These are phyloP conservation scores for Zygosaccharomyces gambellarensis DNA, from an alignment of 805 yeast species.

Conservation along the genomic window DNA sequence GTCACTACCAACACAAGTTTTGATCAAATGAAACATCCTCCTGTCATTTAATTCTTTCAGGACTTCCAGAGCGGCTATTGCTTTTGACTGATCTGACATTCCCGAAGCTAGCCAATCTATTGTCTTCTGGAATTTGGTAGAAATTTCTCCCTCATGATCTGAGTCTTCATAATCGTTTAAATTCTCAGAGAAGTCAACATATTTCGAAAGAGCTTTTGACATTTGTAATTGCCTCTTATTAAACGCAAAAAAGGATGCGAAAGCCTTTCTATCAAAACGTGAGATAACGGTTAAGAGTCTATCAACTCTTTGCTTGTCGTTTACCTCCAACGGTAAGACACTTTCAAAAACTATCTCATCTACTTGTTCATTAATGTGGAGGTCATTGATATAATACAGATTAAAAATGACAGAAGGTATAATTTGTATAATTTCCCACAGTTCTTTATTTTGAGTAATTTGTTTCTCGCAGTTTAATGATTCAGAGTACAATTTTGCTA, in stretches of 20 bases:
- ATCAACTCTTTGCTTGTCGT: conserved; percentile 44
- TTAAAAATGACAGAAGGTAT: conserved; percentile 66
- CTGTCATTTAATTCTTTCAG: conserved; percentile 54
- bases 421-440: conserved; percentile 31
- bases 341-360: conserved; percentile 58
- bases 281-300: conserved; percentile 49
- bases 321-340: conserved; percentile 51
- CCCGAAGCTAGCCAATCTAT: conserved; percentile 56
- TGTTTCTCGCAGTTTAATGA: conserved; percentile 34
- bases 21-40: conserved; percentile 53
- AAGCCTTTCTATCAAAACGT: conserved; percentile 52
- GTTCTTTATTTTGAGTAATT: conserved; percentile 17
- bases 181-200: conserved; percentile 45
- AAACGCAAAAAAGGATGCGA: conserved; percentile 63
- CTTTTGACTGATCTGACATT: conserved; percentile 49
- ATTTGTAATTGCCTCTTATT: conserved; percentile 62
- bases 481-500: conserved; percentile 52
- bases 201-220: conserved; percentile 46
- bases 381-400: conserved; percentile 69
- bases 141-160: conserved; percentile 21
- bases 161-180: conserved; percentile 35
- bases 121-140: conserved; percentile 46
- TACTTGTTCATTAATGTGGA: conserved; percentile 56
- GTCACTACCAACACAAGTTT: conserved; percentile 48
- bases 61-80: conserved; percentile 47